These are phyloP conservation scores for Tetracladium marchalianum DNA, from an alignment of 495 filamentous ascomycete genomes.

Conservation along the genomic window DNA sequence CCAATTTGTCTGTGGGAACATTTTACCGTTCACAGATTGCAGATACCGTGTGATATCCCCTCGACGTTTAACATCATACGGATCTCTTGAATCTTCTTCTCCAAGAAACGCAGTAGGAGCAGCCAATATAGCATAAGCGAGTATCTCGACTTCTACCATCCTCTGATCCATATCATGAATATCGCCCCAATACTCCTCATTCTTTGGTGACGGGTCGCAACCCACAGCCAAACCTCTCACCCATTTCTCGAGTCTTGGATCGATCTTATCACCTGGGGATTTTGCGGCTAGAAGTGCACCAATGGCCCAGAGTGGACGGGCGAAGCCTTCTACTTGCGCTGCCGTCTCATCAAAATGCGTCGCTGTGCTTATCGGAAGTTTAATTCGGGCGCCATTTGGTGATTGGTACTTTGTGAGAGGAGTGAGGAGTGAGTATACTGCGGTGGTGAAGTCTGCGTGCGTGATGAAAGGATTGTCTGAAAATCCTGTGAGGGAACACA, in stretches of 20 bases:
- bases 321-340: conserved; percentile 50
- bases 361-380: conserved; percentile 30
- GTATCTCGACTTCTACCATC: conserved; percentile 53
- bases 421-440: conserved; percentile 31
- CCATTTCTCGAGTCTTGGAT: conserved; percentile 27
- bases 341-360: conserved; percentile 47
- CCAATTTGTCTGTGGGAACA: conserved; percentile 26
- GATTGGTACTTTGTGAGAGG: conserved; percentile 34
- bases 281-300: conserved; percentile 39
- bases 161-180: conserved; percentile 47
- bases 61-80: conserved; percentile 25
- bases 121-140: conserved; percentile 29
- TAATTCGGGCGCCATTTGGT: conserved; percentile 28
- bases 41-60: conserved; percentile 36
- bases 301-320: conserved; percentile 49
- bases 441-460: conserved; percentile 24
- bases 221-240: conserved; percentile 40
- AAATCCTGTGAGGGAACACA: conserved; percentile 7
- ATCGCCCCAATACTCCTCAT: conserved; percentile 46
- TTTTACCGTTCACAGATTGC: conserved; percentile 41
- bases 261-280: conserved; percentile 27
- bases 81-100: background rate
- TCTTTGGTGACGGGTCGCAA: conserved; percentile 33
- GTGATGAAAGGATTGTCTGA: conserved; percentile 16
- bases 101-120: conserved; percentile 4